Conservation (phyloP, 2,329 filamentous ascomycete genomes). For the Ophiostoma himal-ulmi region DNA sequence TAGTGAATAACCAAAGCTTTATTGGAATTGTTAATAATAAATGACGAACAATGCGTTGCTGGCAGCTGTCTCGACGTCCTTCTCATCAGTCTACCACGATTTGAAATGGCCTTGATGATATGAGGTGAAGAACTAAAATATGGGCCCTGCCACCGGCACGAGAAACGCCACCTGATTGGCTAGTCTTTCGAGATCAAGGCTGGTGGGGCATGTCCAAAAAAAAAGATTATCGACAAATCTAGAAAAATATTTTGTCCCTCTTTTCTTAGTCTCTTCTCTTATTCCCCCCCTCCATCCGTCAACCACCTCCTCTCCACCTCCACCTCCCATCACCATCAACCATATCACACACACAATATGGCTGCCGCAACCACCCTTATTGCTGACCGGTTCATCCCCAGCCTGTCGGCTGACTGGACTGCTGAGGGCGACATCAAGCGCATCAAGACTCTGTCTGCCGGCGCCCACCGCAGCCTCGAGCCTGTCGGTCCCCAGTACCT, state of each 20-base stretch:
- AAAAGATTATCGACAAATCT: conserved; percentile 23
- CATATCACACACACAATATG: conserved; percentile 45
- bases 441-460: conserved; percentile 66
- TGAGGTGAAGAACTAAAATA: conserved; percentile 8
- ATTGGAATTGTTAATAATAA: background rate
- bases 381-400: conserved; percentile 62
- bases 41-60: background rate
- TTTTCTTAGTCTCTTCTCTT: background rate
- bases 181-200: background rate
- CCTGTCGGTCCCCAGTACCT: conserved; percentile 97
- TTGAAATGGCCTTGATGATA: background rate
- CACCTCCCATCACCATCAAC: conserved; percentile 7
- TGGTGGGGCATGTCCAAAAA: conserved; percentile 18
- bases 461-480: conserved; percentile 83
- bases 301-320: background rate
- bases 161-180: background rate
- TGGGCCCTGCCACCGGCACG: background rate
- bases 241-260: conserved; percentile 7
- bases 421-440: conserved; percentile 90
- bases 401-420: conserved; percentile 73
- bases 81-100: background rate
- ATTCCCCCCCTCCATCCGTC: background rate
- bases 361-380: conserved; percentile 53
- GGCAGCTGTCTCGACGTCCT: background rate
- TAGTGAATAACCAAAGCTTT: background rate